Conservation (phyloP, 2,329 filamentous ascomycete species). For the Cladosporium colombiae region DNA sequence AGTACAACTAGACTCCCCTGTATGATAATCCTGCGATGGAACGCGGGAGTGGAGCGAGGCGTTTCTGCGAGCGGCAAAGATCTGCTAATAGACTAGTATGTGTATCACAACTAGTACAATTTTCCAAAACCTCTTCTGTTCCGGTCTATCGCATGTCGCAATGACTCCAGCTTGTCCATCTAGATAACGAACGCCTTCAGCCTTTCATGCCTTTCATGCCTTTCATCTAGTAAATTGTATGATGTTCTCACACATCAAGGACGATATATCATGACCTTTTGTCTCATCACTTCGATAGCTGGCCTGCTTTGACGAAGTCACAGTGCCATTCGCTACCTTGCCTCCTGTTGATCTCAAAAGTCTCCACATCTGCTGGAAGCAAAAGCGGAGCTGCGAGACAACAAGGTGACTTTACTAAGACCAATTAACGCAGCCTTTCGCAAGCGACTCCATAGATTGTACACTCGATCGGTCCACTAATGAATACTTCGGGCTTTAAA, state of each 20-base stretch:
- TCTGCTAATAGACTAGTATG: conserved; percentile 7
- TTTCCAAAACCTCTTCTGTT: not conserved
- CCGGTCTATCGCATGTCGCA: not conserved
- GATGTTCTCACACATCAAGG: not conserved
- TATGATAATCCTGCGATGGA: conserved; percentile 14
- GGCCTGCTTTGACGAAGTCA: not conserved
- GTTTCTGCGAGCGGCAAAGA: not conserved
- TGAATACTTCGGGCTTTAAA: not conserved
- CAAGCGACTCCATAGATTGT: not conserved
- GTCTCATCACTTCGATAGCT: not conserved
- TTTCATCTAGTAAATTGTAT: not conserved
- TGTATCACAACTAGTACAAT: conserved; percentile 14
- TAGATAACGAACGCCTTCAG: too few relatives aligned
- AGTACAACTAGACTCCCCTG: conserved; percentile 79
- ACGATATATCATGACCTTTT: not conserved
- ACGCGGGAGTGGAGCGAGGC: conserved; percentile 9
- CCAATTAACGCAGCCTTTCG: not conserved
- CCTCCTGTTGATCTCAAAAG: not conserved
- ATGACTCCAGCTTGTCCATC: not conserved
- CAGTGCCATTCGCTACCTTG: not conserved
- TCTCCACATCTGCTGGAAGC: not conserved
- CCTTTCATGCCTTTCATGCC: not conserved
- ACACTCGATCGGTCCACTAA: not conserved
- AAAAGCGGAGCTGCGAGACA: not conserved
- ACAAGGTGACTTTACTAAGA: not conserved